Conservation (phyloP, 208 protist genomes). For the Crithidia fasciculata region DNA sequence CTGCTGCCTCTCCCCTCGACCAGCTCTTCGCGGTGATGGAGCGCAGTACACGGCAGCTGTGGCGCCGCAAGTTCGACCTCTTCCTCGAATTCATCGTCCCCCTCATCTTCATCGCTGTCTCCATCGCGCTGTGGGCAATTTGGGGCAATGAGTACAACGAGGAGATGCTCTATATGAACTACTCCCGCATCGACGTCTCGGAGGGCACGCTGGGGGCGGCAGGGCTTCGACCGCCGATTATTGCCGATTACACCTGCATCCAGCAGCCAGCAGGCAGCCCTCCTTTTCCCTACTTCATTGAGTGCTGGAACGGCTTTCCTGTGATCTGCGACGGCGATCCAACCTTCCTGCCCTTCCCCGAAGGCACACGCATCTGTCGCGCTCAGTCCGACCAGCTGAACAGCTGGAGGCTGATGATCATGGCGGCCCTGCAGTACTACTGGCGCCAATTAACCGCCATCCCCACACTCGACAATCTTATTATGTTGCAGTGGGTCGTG, state of each 20-base stretch:
- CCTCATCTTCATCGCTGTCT: slow-evolving; percentile 42
- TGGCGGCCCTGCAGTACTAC: neutral
- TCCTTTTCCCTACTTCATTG: slow-evolving; percentile 1
- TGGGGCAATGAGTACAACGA: slow-evolving; percentile 31
- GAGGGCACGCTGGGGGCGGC: slow-evolving; percentile 10
- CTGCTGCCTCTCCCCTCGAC: neutral
- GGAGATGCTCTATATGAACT: slow-evolving; percentile 17
- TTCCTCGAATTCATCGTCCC: slow-evolving; percentile 50
- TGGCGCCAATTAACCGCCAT: slow-evolving; percentile 25
- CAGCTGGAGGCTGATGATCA: neutral
- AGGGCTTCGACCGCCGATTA: slow-evolving; percentile 1
- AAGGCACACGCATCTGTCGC: slow-evolving; percentile 14
- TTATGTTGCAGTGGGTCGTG: slow-evolving; percentile 56
- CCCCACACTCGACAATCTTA: slow-evolving; percentile 47
- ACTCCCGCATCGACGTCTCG: neutral
- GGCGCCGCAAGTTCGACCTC: slow-evolving; percentile 27
- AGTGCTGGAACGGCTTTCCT: neutral
- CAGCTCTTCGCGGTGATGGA: slow-evolving; percentile 42
- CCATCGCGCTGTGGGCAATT: slow-evolving; percentile 38
- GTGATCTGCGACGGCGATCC: slow-evolving; percentile 38
- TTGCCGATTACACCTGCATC: slow-evolving; percentile 23
- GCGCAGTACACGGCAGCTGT: slow-evolving; percentile 37
- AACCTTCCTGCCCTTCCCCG: slow-evolving; percentile 25
- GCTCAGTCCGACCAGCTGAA: neutral
- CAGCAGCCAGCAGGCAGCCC: slow-evolving; percentile 6